These are phyloP conservation scores for Davidsoniella virescens DNA, from an alignment of 2,329 filamentous ascomycete genomes.

Conservation along the genomic window DNA sequence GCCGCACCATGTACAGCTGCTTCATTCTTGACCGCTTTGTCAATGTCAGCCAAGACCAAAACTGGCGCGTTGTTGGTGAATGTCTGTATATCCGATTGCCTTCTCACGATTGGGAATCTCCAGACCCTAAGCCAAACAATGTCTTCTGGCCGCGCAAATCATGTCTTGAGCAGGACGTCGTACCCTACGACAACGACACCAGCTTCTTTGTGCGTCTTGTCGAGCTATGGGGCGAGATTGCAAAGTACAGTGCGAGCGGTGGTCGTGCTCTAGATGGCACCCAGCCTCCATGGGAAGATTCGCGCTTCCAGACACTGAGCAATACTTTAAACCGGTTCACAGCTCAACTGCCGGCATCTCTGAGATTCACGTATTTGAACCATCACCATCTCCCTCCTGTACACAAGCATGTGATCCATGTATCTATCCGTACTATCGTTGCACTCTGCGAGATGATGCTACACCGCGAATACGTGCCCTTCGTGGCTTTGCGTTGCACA, in stretches of 20 bases:
- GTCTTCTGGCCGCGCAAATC: slow-evolving; percentile 10
- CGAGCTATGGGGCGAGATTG: slow-evolving; percentile 42
- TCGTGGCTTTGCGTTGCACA: slow-evolving; percentile 23
- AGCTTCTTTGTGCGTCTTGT: slow-evolving; percentile 41
- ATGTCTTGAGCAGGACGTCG: slow-evolving; percentile 14
- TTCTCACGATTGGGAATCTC: slow-evolving; percentile 25
- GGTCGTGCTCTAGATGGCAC: slow-evolving; percentile 32
- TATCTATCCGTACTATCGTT: slow-evolving; percentile 42
- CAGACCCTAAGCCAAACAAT: slow-evolving; percentile 8
- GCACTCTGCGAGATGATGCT: slow-evolving; percentile 47
- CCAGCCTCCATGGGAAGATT: slow-evolving; percentile 42
- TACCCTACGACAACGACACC: slow-evolving; percentile 30
- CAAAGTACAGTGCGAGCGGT: slow-evolving; percentile 35
- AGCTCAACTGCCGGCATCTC: not conserved
- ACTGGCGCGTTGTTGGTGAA: not conserved
- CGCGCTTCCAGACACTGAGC: slow-evolving; percentile 37
- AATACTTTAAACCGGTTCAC: slow-evolving; percentile 17
- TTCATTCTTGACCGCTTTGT: slow-evolving; percentile 57
- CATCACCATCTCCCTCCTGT: not conserved
- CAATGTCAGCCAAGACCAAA: slow-evolving; percentile 39
- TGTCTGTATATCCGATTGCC: not conserved
- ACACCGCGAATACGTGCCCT: slow-evolving; percentile 17
- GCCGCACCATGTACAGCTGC: slow-evolving; percentile 60
- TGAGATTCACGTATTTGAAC: not conserved
- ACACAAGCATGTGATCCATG: not conserved